Evolutionary conservation across 306 rosid genomes (phyloP), one percentile per base, ranked within the genome.

Genomic region (Prunus mume): DNA sequence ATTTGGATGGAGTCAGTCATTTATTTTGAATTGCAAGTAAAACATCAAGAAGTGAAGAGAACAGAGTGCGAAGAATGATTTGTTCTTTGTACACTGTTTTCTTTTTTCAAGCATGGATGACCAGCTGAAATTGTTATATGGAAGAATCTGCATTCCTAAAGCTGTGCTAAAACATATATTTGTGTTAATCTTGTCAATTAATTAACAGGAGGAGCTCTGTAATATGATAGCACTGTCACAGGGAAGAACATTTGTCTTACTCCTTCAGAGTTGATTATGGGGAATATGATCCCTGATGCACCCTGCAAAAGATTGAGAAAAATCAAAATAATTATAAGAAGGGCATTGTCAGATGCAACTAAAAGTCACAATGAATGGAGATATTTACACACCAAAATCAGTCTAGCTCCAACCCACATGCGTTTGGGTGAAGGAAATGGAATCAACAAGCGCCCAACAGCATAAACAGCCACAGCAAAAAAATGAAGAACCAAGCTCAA

Each of bases 341-440:
- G 64, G 28, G 64, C 14, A 61, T 22, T 25, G 3, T 13, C 2
- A 13, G 19, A 61, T 27, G 41, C 38, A 28, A 13, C 20, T 14
- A 5, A 70, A 28, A 17, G 65, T 38, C 19, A 9, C 43, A 32
- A 25, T 3, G 50, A 54, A 5, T n/a, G 58, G 68, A 20, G 68
- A 74, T 14, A 18, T 58, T 74, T 38, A 46, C 79, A 54, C 65
- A 90, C 96, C 28, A 81, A 86, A 55, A 86, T 83, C 85, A 88
- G 55, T 76, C 85, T 86, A 56, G 82, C 85, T 73, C 90, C 86
- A 6, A 87, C 74, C 91, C 93, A 88, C 20, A 90, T 24, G 49
- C 87, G 82, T 41, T 63, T 77, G 0, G 90, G 91, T 1, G 90
- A 83, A 69, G 93, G 96, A 69, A 90, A 90, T 4, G 91, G 91